Base-by-base conservation (phyloP, 805 yeast genomes). In the Priceomyces medius region DNA sequence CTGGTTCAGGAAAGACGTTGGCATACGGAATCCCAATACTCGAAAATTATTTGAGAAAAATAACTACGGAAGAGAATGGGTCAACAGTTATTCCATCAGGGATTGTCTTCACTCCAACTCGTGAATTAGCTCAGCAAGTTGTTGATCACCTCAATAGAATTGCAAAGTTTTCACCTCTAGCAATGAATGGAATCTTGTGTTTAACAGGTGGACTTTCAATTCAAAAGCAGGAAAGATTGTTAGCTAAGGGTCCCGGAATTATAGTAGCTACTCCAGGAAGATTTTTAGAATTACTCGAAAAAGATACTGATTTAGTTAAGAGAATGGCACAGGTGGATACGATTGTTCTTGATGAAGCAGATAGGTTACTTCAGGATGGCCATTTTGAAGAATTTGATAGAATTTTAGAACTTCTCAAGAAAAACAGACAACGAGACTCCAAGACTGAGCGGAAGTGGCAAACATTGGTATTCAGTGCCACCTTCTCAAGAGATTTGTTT, bases 211-310 rank as follows among this genome's bases (percentile, higher is more conserved):
- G 99, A 7, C 73, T 93, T 27, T 85, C 98, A 1, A 85, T 90
- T 48, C 96, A 88, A 57, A 93, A 90, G 56, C 99, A 93, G 66
- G 87, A 86, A 55, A 77, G 99, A 58, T 63, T 86, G 43, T 67
- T 93, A 39, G 69, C 73, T 17, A 81, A 80, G 47, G 81, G 83
- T 5, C 93, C 97, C 1, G 88, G 81, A 9, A 77, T 93, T 14
- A 66, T 93, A 10, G 91, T 93, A 28, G 97, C 97, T 2, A 93
- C 99, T 0, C 98, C 99, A 0, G 99, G 99, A 27, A 79, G 99
- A 49, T 80, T 87, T 58, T 72, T 88, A 38, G 98, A 93, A 58
- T 61, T 85, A n/a, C 48, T 85, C 14, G 88, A 87, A 60, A 83
- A 81, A 47, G 75, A 71, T 34, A 71, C 78, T 43, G 76, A 70